These are phyloP conservation scores for Geranium rotundifolium DNA, from an alignment of 345 rosid genomes.

Conservation along the genomic window DNA sequence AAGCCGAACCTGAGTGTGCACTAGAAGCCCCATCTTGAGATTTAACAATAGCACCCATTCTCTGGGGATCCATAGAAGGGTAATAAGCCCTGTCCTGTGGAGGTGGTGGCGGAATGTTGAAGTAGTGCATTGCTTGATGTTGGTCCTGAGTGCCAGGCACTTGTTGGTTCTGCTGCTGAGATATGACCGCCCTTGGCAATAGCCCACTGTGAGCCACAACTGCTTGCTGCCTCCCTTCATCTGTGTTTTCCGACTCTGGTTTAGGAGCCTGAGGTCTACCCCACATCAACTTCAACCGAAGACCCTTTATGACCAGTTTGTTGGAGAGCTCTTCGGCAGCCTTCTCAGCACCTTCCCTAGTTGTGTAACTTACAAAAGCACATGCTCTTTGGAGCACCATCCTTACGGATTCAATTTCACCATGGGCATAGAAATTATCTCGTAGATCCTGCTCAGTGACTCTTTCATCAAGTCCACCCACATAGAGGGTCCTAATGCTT, in stretches of 20 bases:
- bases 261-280: conserved; percentile 84
- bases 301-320: conserved; percentile 75
- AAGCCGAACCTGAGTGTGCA: conserved; percentile 14
- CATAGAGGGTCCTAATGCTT: conserved; percentile 80
- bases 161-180: conserved; percentile 71
- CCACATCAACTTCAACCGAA: conserved; percentile 90
- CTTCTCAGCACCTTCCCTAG: conserved; percentile 94
- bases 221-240: conserved; percentile 61
- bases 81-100: conserved; percentile 67
- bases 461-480: conserved; percentile 83
- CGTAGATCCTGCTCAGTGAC: conserved; percentile 80
- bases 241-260: conserved; percentile 58
- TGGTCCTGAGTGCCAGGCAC: conserved; percentile 42
- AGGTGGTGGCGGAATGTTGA: conserved; percentile 57
- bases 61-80: conserved; percentile 96
- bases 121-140: conserved; percentile 54
- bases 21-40: conserved; percentile 57
- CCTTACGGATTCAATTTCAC: conserved; percentile 78
- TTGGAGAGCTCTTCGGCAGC: conserved; percentile 88
- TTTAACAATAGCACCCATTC: conserved; percentile 85
- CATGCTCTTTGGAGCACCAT: conserved; percentile 82
- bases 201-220: conserved; percentile 60
- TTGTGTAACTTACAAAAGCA: conserved; percentile 90
- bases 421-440: conserved; percentile 82
- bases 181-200: conserved; percentile 74